Conservation (phyloP, 2,329 filamentous ascomycete species). For the Apiospora sp. region DNA sequence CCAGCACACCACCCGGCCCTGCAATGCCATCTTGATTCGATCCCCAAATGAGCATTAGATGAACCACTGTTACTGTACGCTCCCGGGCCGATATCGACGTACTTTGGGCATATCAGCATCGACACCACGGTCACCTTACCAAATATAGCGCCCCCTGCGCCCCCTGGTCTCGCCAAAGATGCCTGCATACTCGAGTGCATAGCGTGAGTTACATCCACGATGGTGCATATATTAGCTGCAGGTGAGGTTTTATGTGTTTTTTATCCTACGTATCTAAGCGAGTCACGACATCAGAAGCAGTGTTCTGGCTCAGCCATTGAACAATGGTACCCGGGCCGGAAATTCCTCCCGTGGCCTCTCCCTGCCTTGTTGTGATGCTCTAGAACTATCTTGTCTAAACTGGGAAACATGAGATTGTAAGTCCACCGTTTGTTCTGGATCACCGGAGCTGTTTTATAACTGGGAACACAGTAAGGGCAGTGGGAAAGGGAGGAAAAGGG, state of each 20-base stretch:
- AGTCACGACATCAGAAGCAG: not conserved
- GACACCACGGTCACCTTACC: not conserved
- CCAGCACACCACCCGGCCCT: constrained; percentile 2
- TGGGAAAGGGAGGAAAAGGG: not conserved
- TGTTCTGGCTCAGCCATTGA: not conserved
- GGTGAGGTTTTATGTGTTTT: not conserved
- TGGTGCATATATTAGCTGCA: constrained; percentile 16
- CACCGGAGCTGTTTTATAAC: not conserved
- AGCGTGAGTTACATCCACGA: not conserved
- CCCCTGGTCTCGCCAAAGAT: not conserved
- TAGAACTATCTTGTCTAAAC: not conserved
- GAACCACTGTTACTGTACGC: not conserved
- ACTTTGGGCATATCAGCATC: not conserved
- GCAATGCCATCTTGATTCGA: constrained; percentile 16
- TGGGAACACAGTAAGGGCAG: not conserved
- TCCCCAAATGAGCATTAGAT: constrained; percentile 2
- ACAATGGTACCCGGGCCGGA: not conserved
- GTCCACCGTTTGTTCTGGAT: not conserved
- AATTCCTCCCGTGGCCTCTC: not conserved
- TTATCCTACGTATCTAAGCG: not conserved
- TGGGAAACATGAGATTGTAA: not conserved
- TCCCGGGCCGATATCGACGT: not conserved
- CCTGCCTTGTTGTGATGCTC: too few species aligned
- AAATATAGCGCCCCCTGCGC: not conserved
- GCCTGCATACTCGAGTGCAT: not conserved